Percentiles rank a stretch among this genome's conserved stretches.
Conservation (phyloP, 1,139 yeast genomes). For the Saccharomyces hybrid region DNA sequence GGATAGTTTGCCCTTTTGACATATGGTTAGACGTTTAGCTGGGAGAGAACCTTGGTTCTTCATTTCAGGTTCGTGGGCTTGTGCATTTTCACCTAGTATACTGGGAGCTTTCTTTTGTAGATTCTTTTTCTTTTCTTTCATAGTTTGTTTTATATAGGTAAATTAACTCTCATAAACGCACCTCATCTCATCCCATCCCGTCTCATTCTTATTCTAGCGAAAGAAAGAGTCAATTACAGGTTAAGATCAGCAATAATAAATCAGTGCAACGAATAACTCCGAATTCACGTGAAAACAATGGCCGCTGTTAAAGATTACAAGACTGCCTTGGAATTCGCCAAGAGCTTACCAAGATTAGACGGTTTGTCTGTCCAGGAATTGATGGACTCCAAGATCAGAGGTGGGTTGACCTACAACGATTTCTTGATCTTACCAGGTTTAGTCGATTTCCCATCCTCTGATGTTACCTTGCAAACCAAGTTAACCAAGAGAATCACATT, state of each 20-base stretch:
- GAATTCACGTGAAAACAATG: constrained; percentile 25
- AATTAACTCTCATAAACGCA: background rate
- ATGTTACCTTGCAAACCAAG: too few relatives aligned
- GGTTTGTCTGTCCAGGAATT: too few relatives aligned
- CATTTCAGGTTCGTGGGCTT: background rate
- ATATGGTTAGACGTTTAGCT: background rate
- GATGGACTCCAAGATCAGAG: too few relatives aligned
- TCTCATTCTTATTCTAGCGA: background rate
- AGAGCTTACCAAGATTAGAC: constrained; percentile 52
- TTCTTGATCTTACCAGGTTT: too few relatives aligned
- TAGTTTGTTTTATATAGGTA: background rate
- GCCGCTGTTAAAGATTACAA: constrained; percentile 37
- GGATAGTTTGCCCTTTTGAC: background rate
- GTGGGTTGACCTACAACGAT: too few relatives aligned
- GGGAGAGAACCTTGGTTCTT: background rate
- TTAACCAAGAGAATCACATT: too few relatives aligned
- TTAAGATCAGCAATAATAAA: background rate
- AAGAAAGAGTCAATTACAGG: background rate
- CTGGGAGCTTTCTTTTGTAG: background rate
- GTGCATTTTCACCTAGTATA: background rate
- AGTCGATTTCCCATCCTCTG: too few relatives aligned
- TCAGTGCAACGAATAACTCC: background rate
- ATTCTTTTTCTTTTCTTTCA: background rate
- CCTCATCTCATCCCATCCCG: background rate
- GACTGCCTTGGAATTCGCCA: constrained; percentile 61